Evolutionary conservation across 1,139 yeast genomes (phyloP).

Genomic region (Pichia norvegensis): DNA sequence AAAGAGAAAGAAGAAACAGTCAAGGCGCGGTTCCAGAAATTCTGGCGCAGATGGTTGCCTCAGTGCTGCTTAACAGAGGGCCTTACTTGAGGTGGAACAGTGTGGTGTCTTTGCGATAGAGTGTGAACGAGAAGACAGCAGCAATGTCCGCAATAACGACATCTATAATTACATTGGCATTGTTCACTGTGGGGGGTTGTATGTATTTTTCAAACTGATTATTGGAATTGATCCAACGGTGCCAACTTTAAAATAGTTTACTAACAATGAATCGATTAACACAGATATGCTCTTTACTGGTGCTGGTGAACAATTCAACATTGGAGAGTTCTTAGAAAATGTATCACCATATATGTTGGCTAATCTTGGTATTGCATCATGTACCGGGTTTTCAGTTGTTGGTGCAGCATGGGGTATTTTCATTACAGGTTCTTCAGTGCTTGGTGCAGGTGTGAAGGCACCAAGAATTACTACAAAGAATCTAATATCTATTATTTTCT

Average conservation of each 20-base stretch:
- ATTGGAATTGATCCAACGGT: neutral
- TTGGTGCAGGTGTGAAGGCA: slow-evolving; percentile 97
- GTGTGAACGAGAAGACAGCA: neutral
- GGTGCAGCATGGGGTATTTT: slow-evolving; percentile 99
- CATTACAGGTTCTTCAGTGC: slow-evolving; percentile 86
- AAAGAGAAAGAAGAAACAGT: neutral
- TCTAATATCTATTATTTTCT: slow-evolving; percentile 91
- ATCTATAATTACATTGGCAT: slow-evolving; percentile 10
- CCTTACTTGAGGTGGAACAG: neutral
- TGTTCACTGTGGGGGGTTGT: slow-evolving; percentile 16
- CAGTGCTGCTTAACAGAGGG: neutral
- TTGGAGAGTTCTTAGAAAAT: slow-evolving; percentile 76
- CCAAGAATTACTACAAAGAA: slow-evolving; percentile 97
- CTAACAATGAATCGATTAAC: neutral
- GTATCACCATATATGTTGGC: slow-evolving; percentile 99
- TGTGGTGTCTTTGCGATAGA: too few species aligned
- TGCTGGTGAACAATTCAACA: slow-evolving; percentile 82
- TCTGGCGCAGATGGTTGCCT: neutral
- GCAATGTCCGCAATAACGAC: slow-evolving; percentile 10
- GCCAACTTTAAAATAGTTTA: too few species aligned
- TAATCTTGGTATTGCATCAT: slow-evolving; percentile 77
- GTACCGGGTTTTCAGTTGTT: slow-evolving; percentile 90
- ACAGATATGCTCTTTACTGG: slow-evolving; percentile 79
- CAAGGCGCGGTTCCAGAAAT: neutral
- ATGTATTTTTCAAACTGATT: slow-evolving; percentile 1